Percentiles rank a stretch among this genome's conserved stretches.
phyloP scores from a whole-genome alignment of 305 asterid species.

The Solanum hybrid region DNA sequence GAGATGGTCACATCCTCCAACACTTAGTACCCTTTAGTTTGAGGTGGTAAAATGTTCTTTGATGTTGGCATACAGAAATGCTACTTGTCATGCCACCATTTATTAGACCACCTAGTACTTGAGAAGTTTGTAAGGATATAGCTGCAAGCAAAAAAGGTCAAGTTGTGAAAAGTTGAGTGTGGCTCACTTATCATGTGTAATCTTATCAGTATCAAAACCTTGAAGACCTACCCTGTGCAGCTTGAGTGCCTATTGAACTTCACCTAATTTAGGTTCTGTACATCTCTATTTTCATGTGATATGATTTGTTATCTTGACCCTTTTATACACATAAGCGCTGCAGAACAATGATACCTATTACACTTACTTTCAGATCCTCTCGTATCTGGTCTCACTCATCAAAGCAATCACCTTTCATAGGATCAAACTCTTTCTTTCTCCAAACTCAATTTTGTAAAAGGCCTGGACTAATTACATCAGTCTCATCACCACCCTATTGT shows the following conservation, averaged over 20 bases:
- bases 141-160: background rate
- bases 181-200: background rate
- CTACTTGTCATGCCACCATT: background rate
- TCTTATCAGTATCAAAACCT: background rate
- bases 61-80: background rate
- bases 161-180: background rate
- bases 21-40: background rate
- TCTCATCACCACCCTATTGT: background rate
- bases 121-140: background rate
- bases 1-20: background rate
- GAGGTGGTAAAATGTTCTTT: background rate
- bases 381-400: background rate
- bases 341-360: background rate
- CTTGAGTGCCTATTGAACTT: background rate
- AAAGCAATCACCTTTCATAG: background rate
- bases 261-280: background rate
- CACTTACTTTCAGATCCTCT: background rate
- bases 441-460: background rate
- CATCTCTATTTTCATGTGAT: background rate
- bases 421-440: background rate
- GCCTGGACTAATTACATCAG: background rate
- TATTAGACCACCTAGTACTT: background rate
- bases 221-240: background rate
- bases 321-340: background rate
- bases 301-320: background rate